Conservation (phyloP, 768 basidiomycete species). For the Russula earlei region DNA sequence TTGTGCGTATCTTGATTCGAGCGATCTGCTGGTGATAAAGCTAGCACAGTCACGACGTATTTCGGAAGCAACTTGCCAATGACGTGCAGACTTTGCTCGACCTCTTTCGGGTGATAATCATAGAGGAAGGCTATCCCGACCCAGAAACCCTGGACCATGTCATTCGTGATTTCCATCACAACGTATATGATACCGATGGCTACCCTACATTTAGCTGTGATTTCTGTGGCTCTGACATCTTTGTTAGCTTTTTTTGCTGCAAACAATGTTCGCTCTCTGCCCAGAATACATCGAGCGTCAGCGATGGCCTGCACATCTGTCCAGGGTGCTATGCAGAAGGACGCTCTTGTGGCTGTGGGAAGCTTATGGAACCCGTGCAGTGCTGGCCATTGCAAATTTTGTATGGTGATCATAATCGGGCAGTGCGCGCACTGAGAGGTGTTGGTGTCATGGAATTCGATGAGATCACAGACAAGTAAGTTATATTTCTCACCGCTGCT, state of each 20-base stretch:
- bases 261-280: conserved; percentile 29
- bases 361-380: conserved; percentile 50
- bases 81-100: conserved; percentile 32
- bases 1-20: background rate
- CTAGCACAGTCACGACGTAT: background rate
- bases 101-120: conserved; percentile 44
- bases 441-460: background rate
- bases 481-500: background rate
- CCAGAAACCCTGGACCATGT: conserved; percentile 9
- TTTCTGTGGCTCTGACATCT: conserved; percentile 75
- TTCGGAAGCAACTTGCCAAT: conserved; percentile 5
- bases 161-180: conserved; percentile 11
- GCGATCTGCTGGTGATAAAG: background rate
- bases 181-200: conserved; percentile 16
- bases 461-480: conserved; percentile 4
- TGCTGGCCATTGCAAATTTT: conserved; percentile 42
- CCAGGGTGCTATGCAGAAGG: conserved; percentile 71
- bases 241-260: conserved; percentile 76
- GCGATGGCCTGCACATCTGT: conserved; percentile 49
- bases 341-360: conserved; percentile 52
- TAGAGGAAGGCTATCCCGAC: conserved; percentile 34
- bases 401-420: conserved; percentile 34
- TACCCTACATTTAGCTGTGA: conserved; percentile 44
- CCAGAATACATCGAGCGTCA: conserved; percentile 19
- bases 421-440: conserved; percentile 25